These are phyloP conservation scores for Zymoseptoria pseudotritici DNA, from an alignment of 2,329 filamentous ascomycete species.

Conservation along the genomic window DNA sequence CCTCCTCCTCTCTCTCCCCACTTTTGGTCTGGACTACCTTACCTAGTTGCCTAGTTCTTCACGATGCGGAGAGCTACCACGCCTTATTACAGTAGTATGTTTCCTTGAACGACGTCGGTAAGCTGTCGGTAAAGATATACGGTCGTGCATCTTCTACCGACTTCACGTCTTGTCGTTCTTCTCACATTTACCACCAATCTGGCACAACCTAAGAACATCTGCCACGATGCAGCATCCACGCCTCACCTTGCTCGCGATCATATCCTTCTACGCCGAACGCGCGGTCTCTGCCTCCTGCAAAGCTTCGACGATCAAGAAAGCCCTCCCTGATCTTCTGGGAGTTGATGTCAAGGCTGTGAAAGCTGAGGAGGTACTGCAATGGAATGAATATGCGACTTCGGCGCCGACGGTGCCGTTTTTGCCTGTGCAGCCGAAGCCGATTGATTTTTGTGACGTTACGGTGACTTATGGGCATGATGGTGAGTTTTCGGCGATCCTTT, in stretches of 20 bases:
- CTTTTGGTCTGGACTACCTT: no score
- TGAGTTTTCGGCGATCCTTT: constrained; percentile 20
- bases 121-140: no score
- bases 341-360: constrained; percentile 1
- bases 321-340: constrained; percentile 1
- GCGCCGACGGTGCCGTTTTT: constrained; percentile 6
- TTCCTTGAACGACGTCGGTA: no score
- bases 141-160: no score
- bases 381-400: constrained; percentile 7
- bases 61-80: no score
- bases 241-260: background rate
- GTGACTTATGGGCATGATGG: constrained; percentile 33
- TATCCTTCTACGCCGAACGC: background rate
- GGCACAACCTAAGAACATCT: background rate
- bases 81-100: no score
- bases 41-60: no score
- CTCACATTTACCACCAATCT: background rate
- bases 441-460: constrained; percentile 31
- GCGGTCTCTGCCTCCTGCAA: background rate
- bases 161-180: background rate
- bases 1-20: no score
- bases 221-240: background rate
- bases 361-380: constrained; percentile 5
- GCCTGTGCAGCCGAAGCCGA: constrained; percentile 3
- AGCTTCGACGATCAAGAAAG: background rate